Base-by-base conservation (phyloP, 495 filamentous ascomycete species). In the Zalerion maritima region DNA sequence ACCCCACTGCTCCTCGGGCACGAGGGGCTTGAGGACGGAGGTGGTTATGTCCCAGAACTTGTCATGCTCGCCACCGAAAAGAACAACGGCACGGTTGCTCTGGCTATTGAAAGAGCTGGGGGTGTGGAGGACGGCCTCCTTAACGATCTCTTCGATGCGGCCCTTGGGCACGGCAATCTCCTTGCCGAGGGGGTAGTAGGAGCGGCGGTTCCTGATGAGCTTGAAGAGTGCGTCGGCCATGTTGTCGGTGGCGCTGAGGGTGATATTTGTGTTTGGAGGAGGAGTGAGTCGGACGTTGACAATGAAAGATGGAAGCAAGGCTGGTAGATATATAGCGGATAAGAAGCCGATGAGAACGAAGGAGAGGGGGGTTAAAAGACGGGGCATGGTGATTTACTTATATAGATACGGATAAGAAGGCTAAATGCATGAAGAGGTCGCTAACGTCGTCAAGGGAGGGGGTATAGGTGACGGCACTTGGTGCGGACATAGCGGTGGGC, bases 41-140 rank as follows among this genome's bases (percentile, higher is more conserved):
- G 35, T 40, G 18, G 63, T 58, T 34, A 74, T 51, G 34, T 69
- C 64, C 74, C 74, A 79, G 35, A 77, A 57, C 54, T 69, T 70
- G 32, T 73, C 62, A 49, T 78, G 73, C 43, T 75, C 71, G 32
- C 52, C 62, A 31, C 67, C 66, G 43, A 75, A 55, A 37, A 78
- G 62, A 15, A 76, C 62, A 9, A 79, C 54, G 21, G 65, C 48
- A 29, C 74, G 70, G 42, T 70, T 63, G 43, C 55, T 59, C 55
- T 79, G 74, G 24, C 64, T 67, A 65, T 79, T 79, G 71, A 76
- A 79, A 43, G 60, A 64, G 21, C 50, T 59, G 11, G 73, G 74
- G 18, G 64, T 50, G 46, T 76, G 60, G 28, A 60, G 53, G 31
- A 76, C 37, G 23, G 54, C 47, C 25, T 68, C 46, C 38, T 58